These are phyloP conservation scores for Geranomyces variabilis DNA, from an alignment of 192 early-diverging fungal genomes.

Conservation along the genomic window DNA sequence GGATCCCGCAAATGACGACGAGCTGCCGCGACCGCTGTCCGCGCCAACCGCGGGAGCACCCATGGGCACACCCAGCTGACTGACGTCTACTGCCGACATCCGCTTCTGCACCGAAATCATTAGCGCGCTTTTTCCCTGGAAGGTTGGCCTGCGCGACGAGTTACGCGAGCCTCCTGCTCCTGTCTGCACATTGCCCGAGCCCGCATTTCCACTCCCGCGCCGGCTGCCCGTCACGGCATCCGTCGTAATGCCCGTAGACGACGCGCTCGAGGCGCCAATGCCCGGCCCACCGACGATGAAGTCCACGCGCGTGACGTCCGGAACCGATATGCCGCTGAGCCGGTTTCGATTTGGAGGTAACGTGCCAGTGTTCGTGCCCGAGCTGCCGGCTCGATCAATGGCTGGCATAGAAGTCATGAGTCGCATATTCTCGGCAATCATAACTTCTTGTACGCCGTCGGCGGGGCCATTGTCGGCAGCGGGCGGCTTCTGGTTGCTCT, in stretches of 20 bases:
- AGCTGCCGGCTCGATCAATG: too few relatives aligned
- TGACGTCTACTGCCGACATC: conserved; percentile 31
- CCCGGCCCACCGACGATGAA: conserved; percentile 31
- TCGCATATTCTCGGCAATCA: too few relatives aligned
- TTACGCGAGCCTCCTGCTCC: background rate
- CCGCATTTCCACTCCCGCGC: background rate
- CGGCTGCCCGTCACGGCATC: background rate
- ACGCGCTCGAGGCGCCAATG: conserved; percentile 16
- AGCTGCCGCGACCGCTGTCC: too few relatives aligned
- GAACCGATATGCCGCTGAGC: conserved; percentile 14
- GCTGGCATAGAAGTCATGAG: too few relatives aligned
- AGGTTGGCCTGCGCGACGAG: conserved; percentile 25
- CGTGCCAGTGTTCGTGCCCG: too few relatives aligned
- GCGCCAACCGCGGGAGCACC: too few relatives aligned
- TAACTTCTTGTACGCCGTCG: too few relatives aligned
- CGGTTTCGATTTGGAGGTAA: too few relatives aligned
- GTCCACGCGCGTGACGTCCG: conserved; percentile 24
- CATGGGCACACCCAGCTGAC: conserved; percentile 1
- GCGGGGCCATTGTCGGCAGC: too few relatives aligned
- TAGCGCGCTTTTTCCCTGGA: conserved; percentile 32
- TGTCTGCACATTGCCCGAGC: background rate
- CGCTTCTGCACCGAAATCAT: conserved; percentile 18
- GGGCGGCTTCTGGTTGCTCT: too few relatives aligned
- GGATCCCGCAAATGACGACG: background rate
- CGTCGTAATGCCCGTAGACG: background rate